phyloP scores from a whole-genome alignment of 2,329 filamentous ascomycete species.

The Penicillium verrucosum region DNA sequence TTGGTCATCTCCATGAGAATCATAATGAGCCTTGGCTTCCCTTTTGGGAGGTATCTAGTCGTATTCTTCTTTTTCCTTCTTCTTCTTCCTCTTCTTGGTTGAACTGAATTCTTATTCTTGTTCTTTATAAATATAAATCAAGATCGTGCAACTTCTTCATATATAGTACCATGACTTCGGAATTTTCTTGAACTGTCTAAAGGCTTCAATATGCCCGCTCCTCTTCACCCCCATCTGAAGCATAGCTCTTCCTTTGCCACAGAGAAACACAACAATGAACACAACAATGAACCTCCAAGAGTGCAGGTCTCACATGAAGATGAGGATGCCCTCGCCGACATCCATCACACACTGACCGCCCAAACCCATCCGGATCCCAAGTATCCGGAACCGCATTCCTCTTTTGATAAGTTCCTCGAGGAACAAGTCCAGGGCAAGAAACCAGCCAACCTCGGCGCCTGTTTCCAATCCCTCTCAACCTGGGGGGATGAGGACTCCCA shows the following conservation, averaged over 20 bases:
- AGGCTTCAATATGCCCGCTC: conserved; percentile 28
- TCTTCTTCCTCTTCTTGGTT: too few relatives aligned
- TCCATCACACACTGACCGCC: conserved; percentile 32
- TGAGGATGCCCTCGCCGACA: conserved; percentile 31
- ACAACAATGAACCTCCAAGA: conserved; percentile 15
- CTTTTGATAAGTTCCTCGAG: conserved; percentile 65
- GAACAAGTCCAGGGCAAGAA: conserved; percentile 65
- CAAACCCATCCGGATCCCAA: conserved; percentile 9
- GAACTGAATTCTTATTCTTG: not conserved
- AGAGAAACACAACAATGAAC: conserved; percentile 8
- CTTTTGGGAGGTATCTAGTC: not conserved
- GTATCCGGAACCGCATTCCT: conserved; percentile 52
- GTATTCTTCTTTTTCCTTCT: not conserved
- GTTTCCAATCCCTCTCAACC: conserved; percentile 69
- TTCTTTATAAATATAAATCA: conserved; percentile 1
- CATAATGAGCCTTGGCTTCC: not conserved
- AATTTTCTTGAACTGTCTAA: not conserved
- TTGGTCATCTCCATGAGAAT: not conserved
- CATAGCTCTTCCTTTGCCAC: conserved; percentile 23
- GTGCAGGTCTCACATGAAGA: conserved; percentile 31
- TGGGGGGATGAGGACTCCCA: conserved; percentile 63
- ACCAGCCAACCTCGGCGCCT: conserved; percentile 68
- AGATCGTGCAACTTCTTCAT: not conserved
- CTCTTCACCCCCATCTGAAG: conserved; percentile 22
- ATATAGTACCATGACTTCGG: not conserved